Conservation (phyloP, 805 yeast species). For the Geotrichum ghanense region DNA sequence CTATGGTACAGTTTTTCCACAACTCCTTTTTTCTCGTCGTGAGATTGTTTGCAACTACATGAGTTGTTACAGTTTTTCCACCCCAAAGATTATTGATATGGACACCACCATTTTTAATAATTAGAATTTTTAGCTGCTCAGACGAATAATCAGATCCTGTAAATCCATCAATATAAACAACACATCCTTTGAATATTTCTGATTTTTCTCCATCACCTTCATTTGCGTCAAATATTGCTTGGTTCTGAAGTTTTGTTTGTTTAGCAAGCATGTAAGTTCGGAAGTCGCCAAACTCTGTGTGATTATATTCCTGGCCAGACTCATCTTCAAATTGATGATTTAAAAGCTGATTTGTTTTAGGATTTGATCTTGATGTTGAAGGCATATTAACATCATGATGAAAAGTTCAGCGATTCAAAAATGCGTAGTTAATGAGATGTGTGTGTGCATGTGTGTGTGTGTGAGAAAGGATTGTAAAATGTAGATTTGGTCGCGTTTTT, state of each 20-base stretch:
- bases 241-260: slow-evolving; percentile 45
- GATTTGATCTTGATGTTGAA: too few species aligned
- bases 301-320: slow-evolving; percentile 27
- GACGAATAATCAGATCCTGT: slow-evolving; percentile 60
- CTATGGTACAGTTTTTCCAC: slow-evolving; percentile 61
- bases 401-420: too few species aligned
- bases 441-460: too few species aligned
- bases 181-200: slow-evolving; percentile 48
- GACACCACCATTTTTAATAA: slow-evolving; percentile 70
- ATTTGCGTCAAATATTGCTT: slow-evolving; percentile 23
- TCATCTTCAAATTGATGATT: slow-evolving; percentile 8
- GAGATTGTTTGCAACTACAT: slow-evolving; percentile 66
- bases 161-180: slow-evolving; percentile 77
- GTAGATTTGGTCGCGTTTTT: too few species aligned
- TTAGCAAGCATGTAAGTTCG: slow-evolving; percentile 55
- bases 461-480: too few species aligned
- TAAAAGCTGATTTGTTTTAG: background rate
- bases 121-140: slow-evolving; percentile 53
- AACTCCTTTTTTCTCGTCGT: slow-evolving; percentile 66
- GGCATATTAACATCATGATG: too few species aligned
- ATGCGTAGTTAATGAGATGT: too few species aligned
- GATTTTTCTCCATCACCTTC: slow-evolving; percentile 28
- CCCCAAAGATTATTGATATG: slow-evolving; percentile 51
- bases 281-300: slow-evolving; percentile 52
- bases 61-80: slow-evolving; percentile 68